A percentile compares a stretch with the other conserved stretches of the same genome.
Conservation (phyloP, 2,329 filamentous ascomycete species). For the Metarhizium anisopliae region DNA sequence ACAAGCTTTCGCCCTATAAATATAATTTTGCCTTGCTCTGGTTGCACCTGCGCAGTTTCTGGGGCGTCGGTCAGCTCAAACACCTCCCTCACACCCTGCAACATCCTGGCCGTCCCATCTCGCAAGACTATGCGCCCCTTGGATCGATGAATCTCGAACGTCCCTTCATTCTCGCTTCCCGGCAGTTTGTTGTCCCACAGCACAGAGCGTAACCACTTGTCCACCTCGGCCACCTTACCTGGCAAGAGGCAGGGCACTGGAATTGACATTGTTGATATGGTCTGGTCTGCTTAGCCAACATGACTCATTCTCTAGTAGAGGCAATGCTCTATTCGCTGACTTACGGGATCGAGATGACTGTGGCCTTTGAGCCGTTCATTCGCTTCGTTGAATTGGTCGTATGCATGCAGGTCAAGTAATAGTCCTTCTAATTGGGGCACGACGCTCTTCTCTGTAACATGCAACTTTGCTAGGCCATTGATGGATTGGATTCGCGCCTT, state of each 20-base stretch:
- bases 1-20: conserved; percentile 51
- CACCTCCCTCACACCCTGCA: conserved; percentile 87
- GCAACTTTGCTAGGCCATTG: conserved; percentile 79
- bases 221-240: conserved; percentile 53
- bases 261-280: conserved; percentile 76
- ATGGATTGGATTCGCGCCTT: conserved; percentile 68
- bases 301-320: not conserved
- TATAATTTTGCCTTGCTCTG: conserved; percentile 47
- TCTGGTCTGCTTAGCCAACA: conserved; percentile 35
- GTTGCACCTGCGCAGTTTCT: conserved; percentile 17
- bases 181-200: conserved; percentile 72
- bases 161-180: conserved; percentile 20
- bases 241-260: conserved; percentile 50
- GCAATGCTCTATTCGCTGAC: conserved; percentile 15
- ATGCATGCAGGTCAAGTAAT: conserved; percentile 83
- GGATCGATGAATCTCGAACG: conserved; percentile 76
- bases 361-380: conserved; percentile 70
- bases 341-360: conserved; percentile 80
- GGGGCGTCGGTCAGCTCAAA: conserved; percentile 77
- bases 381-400: conserved; percentile 69
- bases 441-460: conserved; percentile 69
- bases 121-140: conserved; percentile 69
- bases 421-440: conserved; percentile 80
- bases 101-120: conserved; percentile 60
- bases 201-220: conserved; percentile 73